phyloP scores from a whole-genome alignment of 2,329 filamentous ascomycete species.

The Xylariomycetidae sp. region DNA sequence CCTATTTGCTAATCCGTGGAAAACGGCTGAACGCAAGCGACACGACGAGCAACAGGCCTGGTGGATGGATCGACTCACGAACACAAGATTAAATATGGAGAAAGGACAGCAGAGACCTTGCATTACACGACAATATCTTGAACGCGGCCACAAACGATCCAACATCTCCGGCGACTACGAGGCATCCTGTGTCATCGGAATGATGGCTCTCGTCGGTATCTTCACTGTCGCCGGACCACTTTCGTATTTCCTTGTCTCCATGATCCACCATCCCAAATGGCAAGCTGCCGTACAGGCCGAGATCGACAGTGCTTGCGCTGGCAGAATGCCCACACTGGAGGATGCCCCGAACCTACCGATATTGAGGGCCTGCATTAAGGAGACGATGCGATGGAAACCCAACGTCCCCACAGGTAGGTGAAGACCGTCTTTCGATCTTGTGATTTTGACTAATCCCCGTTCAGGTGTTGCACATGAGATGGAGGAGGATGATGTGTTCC shows the following conservation, averaged over 20 bases:
- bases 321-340: constrained; percentile 35
- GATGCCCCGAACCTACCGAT: constrained; percentile 36
- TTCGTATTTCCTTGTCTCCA: constrained; percentile 33
- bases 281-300: constrained; percentile 38
- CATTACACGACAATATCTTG: constrained; percentile 36
- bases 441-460: constrained; percentile 6
- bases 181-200: constrained; percentile 28
- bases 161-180: constrained; percentile 26
- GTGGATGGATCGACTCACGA: constrained; percentile 42
- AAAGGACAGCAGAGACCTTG: constrained; percentile 33
- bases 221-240: constrained; percentile 31
- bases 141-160: constrained; percentile 26
- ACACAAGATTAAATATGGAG: constrained; percentile 32
- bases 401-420: constrained; percentile 35
- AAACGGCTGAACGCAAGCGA: constrained; percentile 43
- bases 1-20: constrained; percentile 45
- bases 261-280: constrained; percentile 43
- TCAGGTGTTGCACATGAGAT: constrained; percentile 44
- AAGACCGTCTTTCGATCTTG: neutral
- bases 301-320: constrained; percentile 36
- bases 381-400: constrained; percentile 38
- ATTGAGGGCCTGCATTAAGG: constrained; percentile 40
- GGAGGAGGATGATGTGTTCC: constrained; percentile 43
- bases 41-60: constrained; percentile 47
- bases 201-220: constrained; percentile 32